phyloP scores from a whole-genome alignment of 306 rosid species.

The Morella rubra region DNA sequence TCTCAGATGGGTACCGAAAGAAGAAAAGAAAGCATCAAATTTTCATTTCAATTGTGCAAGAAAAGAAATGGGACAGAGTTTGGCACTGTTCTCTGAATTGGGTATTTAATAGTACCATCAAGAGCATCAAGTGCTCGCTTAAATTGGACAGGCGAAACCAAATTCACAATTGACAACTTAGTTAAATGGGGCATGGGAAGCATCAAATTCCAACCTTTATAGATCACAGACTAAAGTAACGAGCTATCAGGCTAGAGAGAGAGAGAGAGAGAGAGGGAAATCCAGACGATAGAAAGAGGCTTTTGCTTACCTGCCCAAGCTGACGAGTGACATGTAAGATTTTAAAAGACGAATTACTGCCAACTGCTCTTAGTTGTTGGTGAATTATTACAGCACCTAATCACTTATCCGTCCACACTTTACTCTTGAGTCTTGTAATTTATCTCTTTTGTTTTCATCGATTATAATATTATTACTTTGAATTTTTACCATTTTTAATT shows the following conservation, averaged over 20 bases:
- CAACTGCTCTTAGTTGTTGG: conserved; percentile 75
- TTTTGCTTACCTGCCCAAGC: conserved; percentile 59
- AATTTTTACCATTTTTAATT: not conserved
- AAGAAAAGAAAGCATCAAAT: conserved; percentile 44
- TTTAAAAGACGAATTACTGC: conserved; percentile 80
- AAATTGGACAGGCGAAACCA: conserved; percentile 37
- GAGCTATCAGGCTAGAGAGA: conserved; percentile 38
- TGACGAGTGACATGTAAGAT: conserved; percentile 67
- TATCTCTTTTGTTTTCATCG: conserved; percentile 2
- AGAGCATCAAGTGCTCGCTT: conserved; percentile 50
- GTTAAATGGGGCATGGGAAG: conserved; percentile 48
- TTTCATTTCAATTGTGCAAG: conserved; percentile 45
- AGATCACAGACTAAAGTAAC: conserved; percentile 46
- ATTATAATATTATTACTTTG: conserved; percentile 9
- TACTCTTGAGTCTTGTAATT: conserved; percentile 25
- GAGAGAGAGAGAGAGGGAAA: conserved; percentile 13
- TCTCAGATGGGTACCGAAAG: conserved; percentile 44
- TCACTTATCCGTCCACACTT: conserved; percentile 45
- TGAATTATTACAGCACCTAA: conserved; percentile 70
- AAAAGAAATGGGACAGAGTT: conserved; percentile 41
- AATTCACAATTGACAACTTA: conserved; percentile 50
- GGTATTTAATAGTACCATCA: conserved; percentile 22
- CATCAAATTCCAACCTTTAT: conserved; percentile 57
- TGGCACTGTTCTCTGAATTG: conserved; percentile 28
- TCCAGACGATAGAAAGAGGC: conserved; percentile 12